phyloP scores from a whole-genome alignment of 208 protist species.

The Balamuthia mandrillaris region DNA sequence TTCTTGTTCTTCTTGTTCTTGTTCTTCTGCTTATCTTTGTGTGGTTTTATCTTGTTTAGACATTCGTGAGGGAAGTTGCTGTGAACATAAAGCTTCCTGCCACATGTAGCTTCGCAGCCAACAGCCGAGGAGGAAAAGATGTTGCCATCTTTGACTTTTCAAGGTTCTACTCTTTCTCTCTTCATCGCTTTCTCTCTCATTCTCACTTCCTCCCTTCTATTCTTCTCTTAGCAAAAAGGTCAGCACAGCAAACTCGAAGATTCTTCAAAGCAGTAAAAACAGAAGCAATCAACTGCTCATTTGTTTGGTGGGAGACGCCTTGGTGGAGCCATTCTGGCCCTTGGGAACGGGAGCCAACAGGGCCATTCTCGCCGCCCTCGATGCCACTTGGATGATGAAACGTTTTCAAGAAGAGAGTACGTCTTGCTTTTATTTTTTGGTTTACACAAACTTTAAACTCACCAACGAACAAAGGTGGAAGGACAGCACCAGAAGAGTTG shows the following conservation, averaged over 20 bases:
- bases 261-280: neutral
- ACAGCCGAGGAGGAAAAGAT: constrained; percentile 17
- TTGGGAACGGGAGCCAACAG: constrained; percentile 37
- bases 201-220: neutral
- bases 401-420: neutral
- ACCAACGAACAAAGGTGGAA: neutral
- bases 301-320: constrained; percentile 17
- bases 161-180: neutral
- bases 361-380: constrained; percentile 9
- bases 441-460: neutral
- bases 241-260: neutral
- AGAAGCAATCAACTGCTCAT: neutral
- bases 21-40: too few relatives aligned
- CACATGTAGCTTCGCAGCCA: neutral
- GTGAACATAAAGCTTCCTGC: neutral
- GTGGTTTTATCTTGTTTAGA: too few relatives aligned
- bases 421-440: neutral
- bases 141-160: constrained; percentile 47
- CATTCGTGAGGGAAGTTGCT: constrained; percentile 19
- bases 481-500: neutral
- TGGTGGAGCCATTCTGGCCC: constrained; percentile 43
- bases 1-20: too few relatives aligned
- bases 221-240: too few relatives aligned
- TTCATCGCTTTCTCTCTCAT: neutral
- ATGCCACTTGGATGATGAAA: constrained; percentile 42